Evolutionary conservation across 257 asterid genomes (phyloP), one percentile per base, ranked within the genome.

Genomic region (Verbascum thapsus): DNA sequence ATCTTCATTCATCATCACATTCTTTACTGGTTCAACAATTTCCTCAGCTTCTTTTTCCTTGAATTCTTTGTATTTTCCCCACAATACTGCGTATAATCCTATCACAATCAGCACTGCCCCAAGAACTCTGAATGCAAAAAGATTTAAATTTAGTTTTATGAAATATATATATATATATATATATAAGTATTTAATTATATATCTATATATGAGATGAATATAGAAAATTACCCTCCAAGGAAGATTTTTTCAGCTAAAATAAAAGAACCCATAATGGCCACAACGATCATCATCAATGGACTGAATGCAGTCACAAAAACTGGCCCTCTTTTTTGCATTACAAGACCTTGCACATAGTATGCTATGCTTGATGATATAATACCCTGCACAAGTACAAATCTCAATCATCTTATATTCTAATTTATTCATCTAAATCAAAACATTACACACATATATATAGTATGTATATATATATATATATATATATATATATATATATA

Each of bases 241-340:
- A 74, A 79, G 35, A 81, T 81, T 35, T 84, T 76, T 23, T 84
- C 87, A 52, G 82, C 75, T 62, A 84, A 71, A 60, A 84, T 76
- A 68, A 84, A 81, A 43, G 83, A 71, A 0, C 87, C 85, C 85
- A 84, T 69, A 59, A 81, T 74, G 3, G 90, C 90, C 37, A 81
- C 91, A 58, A 84, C 61, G 34, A 84, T 72, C 85, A 81, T 84
- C 83, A 78, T 76, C 63, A 84, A 62, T 16, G 91, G 91, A 58
- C 81, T 81, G 63, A 84, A 84, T 23, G 91, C 80, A 50, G 87
- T 84, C 2, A 75, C 91, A 63, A 84, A 84, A 30, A 84, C 87
- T 19, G 91, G 91, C 50, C 91, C 91, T 61, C 81, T 78, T 60
- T 76, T 73, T 61, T 81, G 66, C 87, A 84, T 84, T 20, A 84